A percentile compares a stretch with the other conserved stretches of the same genome.
phyloP scores from a whole-genome alignment of 23 red algal genomes.

The Gracilaria caudata region DNA sequence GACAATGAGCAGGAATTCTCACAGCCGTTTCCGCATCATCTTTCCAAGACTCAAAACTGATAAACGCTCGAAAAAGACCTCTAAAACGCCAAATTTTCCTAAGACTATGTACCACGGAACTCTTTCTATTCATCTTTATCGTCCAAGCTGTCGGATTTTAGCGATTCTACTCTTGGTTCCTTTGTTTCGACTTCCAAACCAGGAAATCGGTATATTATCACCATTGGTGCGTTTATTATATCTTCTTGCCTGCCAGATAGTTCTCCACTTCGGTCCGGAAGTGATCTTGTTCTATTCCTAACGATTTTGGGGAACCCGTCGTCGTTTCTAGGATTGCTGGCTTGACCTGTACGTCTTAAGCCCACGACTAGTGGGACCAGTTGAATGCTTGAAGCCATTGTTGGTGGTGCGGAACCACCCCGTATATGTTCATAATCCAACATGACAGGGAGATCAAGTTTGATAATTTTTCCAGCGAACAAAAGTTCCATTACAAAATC shows the following conservation, averaged over 20 bases:
- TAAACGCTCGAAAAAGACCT: conserved; percentile 59
- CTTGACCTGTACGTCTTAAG: conserved; percentile 37
- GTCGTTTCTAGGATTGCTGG: conserved; percentile 26
- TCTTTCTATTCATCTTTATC: conserved; percentile 57
- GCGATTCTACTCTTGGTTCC: conserved; percentile 74
- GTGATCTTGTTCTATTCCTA: conserved; percentile 29
- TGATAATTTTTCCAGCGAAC: conserved; percentile 80
- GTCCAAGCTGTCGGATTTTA: conserved; percentile 18
- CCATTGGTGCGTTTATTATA: conserved; percentile 5
- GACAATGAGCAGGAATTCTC: conserved; percentile 45
- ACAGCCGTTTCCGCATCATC: conserved; percentile 72
- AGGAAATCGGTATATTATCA: conserved; percentile 75
- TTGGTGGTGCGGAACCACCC: conserved; percentile 50
- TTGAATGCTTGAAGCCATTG: conserved; percentile 59
- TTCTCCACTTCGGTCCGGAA: conserved; percentile 24
- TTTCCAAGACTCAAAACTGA: conserved; percentile 52
- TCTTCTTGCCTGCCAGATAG: conserved; percentile 6
- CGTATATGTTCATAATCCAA: conserved; percentile 71
- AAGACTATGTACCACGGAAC: conserved; percentile 57
- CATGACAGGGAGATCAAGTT: conserved; percentile 75
- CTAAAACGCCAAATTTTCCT: conserved; percentile 64
- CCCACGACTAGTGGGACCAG: conserved; percentile 30
- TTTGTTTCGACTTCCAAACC: conserved; percentile 90
- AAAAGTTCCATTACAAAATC: conserved; percentile 92
- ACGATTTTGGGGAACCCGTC: conserved; percentile 34